Evolutionary conservation across 75 land plant species (phyloP).

Genomic region (Cunninghamia lanceolata): DNA sequence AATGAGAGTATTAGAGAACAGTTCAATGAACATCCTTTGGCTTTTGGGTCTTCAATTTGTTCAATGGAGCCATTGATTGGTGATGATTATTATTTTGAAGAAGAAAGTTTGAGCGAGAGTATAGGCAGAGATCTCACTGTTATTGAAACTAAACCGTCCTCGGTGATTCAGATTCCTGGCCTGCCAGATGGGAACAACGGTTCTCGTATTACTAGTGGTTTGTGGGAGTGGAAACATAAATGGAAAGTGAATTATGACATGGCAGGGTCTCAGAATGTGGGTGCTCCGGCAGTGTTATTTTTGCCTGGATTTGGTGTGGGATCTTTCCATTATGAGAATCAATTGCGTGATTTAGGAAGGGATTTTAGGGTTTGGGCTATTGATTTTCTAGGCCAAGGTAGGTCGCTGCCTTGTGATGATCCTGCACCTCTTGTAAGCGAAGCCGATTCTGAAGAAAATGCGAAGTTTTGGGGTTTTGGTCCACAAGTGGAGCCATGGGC

Average conservation of each 20-base stretch:
- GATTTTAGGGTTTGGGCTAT: slow-evolving; percentile 81
- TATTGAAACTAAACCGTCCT: neutral
- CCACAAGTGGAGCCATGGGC: slow-evolving; percentile 78
- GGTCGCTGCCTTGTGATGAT: slow-evolving; percentile 74
- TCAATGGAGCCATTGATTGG: neutral
- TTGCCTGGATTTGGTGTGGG: slow-evolving; percentile 92
- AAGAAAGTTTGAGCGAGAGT: neutral
- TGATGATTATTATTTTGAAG: neutral
- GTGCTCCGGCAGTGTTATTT: slow-evolving; percentile 62
- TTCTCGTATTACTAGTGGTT: slow-evolving; percentile 22
- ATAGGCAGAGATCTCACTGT: neutral
- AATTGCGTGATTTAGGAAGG: slow-evolving; percentile 72
- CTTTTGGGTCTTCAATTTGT: neutral
- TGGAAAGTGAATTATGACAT: slow-evolving; percentile 66
- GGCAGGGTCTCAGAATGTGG: slow-evolving; percentile 53
- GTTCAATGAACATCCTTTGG: neutral
- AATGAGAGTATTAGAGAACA: neutral
- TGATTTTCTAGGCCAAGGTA: slow-evolving; percentile 85
- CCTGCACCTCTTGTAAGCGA: slow-evolving; percentile 42
- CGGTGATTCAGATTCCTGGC: neutral
- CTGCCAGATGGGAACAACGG: neutral
- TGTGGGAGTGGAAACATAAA: slow-evolving; percentile 84
- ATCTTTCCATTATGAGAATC: slow-evolving; percentile 78
- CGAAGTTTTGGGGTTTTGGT: slow-evolving; percentile 67
- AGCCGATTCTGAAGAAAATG: slow-evolving; percentile 15